These are phyloP conservation scores for Pseudogymnoascus sp. DNA, from an alignment of 2,329 filamentous ascomycete genomes.

Conservation along the genomic window DNA sequence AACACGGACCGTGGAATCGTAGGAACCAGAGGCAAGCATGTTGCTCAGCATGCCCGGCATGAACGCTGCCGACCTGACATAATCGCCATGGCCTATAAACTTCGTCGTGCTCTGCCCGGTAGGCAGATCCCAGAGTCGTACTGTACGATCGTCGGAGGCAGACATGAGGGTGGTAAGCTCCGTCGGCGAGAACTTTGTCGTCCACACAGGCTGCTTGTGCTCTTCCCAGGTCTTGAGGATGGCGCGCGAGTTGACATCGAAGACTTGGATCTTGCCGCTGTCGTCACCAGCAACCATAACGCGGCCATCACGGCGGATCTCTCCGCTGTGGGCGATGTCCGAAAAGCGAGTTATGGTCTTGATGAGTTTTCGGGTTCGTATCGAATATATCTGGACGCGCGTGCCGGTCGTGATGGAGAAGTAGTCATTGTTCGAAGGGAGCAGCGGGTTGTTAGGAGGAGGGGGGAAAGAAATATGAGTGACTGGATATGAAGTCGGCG, in stretches of 20 bases:
- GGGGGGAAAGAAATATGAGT: conserved; percentile 76
- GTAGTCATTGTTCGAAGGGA: conserved; percentile 49
- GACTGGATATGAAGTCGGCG: conserved; percentile 80
- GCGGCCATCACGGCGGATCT: conserved; percentile 79
- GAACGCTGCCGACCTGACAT: conserved; percentile 80
- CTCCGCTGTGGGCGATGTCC: conserved; percentile 81
- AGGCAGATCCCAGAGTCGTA: conserved; percentile 89
- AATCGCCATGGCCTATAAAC: conserved; percentile 83
- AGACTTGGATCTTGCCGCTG: conserved; percentile 86
- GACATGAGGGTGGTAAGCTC: conserved; percentile 81
- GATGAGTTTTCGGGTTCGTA: conserved; percentile 79
- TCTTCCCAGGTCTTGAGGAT: conserved; percentile 93
- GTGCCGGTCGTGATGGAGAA: conserved; percentile 95
- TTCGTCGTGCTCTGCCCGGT: conserved; percentile 65
- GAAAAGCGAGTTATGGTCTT: conserved; percentile 94
- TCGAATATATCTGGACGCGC: conserved; percentile 87
- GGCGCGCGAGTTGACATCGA: conserved; percentile 80
- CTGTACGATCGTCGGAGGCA: conserved; percentile 84
- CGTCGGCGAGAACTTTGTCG: conserved; percentile 83
- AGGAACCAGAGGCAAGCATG: conserved; percentile 81
- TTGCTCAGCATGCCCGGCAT: conserved; percentile 64
- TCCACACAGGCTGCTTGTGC: conserved; percentile 91
- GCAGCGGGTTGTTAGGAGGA: conserved; percentile 33
- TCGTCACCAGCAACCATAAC: conserved; percentile 89
- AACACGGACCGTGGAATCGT: conserved; percentile 85